phyloP scores from a whole-genome alignment of 257 asterid species.

The Cynanchum wilfordii region DNA sequence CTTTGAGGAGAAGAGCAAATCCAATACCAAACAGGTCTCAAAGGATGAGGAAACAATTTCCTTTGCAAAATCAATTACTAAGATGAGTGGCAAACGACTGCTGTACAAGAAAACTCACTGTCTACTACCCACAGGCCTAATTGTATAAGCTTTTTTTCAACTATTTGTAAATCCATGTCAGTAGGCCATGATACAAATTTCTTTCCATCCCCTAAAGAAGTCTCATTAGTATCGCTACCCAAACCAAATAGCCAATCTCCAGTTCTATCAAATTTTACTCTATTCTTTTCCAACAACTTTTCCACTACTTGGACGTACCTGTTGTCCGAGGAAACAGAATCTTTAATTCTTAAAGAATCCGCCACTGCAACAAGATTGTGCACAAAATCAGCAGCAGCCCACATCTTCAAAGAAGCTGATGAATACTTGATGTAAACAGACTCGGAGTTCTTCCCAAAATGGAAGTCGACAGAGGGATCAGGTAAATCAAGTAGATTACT shows the following conservation, averaged over 20 bases:
- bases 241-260: conserved; percentile 52
- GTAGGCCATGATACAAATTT: conserved; percentile 60
- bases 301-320: conserved; percentile 40
- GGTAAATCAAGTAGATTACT: conserved; percentile 43
- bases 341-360: conserved; percentile 28
- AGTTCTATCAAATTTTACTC: conserved; percentile 27
- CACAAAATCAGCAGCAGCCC: conserved; percentile 43
- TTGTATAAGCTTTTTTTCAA: conserved; percentile 52
- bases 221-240: conserved; percentile 34
- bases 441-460: conserved; percentile 43
- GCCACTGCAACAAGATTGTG: conserved; percentile 31
- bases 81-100: conserved; percentile 65
- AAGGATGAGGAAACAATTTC: conserved; percentile 7
- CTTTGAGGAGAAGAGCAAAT: not conserved
- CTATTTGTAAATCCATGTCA: conserved; percentile 27
- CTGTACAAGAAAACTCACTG: conserved; percentile 63
- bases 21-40: not conserved
- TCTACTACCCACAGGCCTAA: conserved; percentile 60
- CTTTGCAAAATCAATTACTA: conserved; percentile 20
- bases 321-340: conserved; percentile 27
- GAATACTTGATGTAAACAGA: conserved; percentile 55
- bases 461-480: conserved; percentile 35
- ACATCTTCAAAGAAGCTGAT: conserved; percentile 37
- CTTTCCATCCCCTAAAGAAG: conserved; percentile 24
- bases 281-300: conserved; percentile 45